Evolutionary conservation across 805 yeast genomes (phyloP).

Genomic region (Jamesozyma lodderae): DNA sequence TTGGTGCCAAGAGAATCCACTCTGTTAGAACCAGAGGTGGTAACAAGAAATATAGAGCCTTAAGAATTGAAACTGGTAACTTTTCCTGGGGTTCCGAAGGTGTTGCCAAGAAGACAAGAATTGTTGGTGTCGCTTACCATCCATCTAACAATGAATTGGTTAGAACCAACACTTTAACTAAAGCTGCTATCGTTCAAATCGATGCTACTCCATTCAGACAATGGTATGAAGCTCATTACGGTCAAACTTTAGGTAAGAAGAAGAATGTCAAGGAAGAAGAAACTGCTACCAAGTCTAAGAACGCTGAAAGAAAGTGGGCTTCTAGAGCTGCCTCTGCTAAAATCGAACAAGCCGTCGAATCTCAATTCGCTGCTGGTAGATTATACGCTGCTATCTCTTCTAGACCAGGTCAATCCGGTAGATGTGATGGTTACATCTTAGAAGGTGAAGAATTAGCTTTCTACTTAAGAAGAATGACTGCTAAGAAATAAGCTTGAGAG

Average conservation of each 20-base stretch:
- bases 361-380: constrained; percentile 98
- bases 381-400: constrained; percentile 97
- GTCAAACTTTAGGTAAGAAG: constrained; percentile 87
- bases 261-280: constrained; percentile 47
- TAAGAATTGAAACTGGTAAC: constrained; percentile 98
- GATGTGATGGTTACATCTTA: constrained; percentile 99
- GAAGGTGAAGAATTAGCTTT: constrained; percentile 99
- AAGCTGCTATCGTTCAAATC: constrained; percentile 97
- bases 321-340: constrained; percentile 78
- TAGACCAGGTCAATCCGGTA: constrained; percentile 99
- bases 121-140: constrained; percentile 95
- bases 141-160: constrained; percentile 99
- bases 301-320: constrained; percentile 87
- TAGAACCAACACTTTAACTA: constrained; percentile 99
- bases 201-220: constrained; percentile 99
- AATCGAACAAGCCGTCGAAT: constrained; percentile 83
- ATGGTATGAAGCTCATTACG: constrained; percentile 98
- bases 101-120: constrained; percentile 97
- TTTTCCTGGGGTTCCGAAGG: constrained; percentile 99
- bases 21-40: constrained; percentile 99
- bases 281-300: constrained; percentile 58
- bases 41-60: constrained; percentile 98
- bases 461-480: constrained; percentile 99
- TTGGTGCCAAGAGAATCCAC: constrained; percentile 98
- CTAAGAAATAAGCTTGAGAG: constrained; percentile 73